Conservation (phyloP, 257 asterid genomes). For the Striga asiatica region DNA sequence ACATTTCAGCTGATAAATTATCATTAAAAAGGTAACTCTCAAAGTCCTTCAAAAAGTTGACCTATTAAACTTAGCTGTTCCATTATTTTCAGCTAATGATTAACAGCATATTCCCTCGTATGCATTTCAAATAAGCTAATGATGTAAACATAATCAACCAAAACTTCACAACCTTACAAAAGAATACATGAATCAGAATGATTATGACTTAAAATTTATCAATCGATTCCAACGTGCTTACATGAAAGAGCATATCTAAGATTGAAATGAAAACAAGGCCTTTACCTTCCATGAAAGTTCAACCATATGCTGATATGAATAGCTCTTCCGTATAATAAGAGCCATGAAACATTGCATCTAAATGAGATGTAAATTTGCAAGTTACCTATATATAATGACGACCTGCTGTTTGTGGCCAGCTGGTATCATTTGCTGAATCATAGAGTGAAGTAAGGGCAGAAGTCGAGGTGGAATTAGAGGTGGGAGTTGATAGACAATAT, state of each 20-base stretch:
- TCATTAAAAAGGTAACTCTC: too few relatives aligned
- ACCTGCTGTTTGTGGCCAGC: conserved; percentile 77
- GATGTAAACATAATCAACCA: not conserved
- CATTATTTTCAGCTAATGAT: too few relatives aligned
- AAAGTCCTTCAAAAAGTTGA: not conserved
- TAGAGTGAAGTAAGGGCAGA: conserved; percentile 60
- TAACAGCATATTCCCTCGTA: too few relatives aligned
- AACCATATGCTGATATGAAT: not conserved
- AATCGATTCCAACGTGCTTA: too few relatives aligned
- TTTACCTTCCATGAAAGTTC: not conserved
- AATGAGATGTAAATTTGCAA: not conserved
- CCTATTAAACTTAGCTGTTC: not conserved
- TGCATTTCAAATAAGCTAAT: not conserved
- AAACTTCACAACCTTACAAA: not conserved
- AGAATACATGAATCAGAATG: too few relatives aligned
- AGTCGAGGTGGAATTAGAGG: conserved; percentile 65
- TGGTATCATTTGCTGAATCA: conserved; percentile 64
- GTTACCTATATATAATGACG: conserved; percentile 54
- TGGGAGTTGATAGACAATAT: conserved; percentile 62
- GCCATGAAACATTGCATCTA: not conserved
- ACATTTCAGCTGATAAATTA: not conserved
- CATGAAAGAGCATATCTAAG: not conserved
- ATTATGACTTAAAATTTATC: too few relatives aligned
- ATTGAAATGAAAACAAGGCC: not conserved
- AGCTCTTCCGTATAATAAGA: not conserved